phyloP scores from a whole-genome alignment of 2,329 filamentous ascomycete genomes.

The Claviceps paspali region DNA sequence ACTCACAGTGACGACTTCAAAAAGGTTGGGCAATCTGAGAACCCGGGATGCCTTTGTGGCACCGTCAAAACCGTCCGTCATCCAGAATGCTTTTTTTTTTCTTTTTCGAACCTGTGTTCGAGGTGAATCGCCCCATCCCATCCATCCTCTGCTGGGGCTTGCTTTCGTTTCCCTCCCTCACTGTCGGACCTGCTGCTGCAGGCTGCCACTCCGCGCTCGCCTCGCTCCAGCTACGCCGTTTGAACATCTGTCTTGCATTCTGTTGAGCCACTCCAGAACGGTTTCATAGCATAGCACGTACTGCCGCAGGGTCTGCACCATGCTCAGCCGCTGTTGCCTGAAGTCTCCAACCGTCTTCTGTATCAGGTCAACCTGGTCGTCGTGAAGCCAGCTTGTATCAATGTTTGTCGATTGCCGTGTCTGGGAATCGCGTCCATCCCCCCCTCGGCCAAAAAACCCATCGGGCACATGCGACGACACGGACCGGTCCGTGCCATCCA shows the following conservation, averaged over 20 bases:
- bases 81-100: no score
- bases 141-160: no score
- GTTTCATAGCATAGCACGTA: slow-evolving; percentile 96
- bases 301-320: slow-evolving; percentile 90
- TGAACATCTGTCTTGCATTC: slow-evolving; percentile 24
- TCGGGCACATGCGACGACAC: slow-evolving; percentile 17
- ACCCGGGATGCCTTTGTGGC: no score
- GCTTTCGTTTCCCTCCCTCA: background rate
- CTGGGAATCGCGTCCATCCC: slow-evolving; percentile 3
- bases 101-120: no score
- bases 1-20: no score
- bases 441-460: slow-evolving; percentile 10
- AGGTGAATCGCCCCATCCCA: no score
- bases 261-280: slow-evolving; percentile 68
- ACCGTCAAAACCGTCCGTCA: no score
- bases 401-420: slow-evolving; percentile 7
- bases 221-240: slow-evolving; percentile 9
- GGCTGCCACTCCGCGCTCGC: slow-evolving; percentile 18
- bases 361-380: slow-evolving; percentile 63
- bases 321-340: slow-evolving; percentile 72
- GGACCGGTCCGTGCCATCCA: slow-evolving; percentile 20
- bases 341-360: slow-evolving; percentile 85
- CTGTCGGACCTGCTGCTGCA: slow-evolving; percentile 13
- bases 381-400: slow-evolving; percentile 50
- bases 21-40: no score